A percentile compares a stretch with the other conserved stretches of the same genome.
Conservation (phyloP, 148 eudicot genomes). For the Beta vulgaris region DNA sequence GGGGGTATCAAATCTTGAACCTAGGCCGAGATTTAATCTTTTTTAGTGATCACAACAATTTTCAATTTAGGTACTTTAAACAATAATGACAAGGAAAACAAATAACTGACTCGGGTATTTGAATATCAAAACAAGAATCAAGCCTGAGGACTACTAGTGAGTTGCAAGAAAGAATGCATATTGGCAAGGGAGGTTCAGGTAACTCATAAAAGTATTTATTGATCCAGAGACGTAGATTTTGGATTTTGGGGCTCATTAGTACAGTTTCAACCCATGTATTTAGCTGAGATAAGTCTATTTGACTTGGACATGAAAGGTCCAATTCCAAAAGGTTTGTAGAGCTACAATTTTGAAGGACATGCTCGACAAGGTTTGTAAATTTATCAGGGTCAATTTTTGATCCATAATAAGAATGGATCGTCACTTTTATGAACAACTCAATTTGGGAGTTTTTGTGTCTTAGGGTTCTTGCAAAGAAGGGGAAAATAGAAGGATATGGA, state of each 20-base stretch:
- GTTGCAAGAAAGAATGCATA: not conserved
- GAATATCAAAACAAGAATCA: constrained; percentile 4
- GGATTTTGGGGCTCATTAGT: not conserved
- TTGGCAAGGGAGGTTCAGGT: constrained; percentile 5
- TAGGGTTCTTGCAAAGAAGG: too few relatives aligned
- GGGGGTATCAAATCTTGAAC: too few relatives aligned
- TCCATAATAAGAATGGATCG: too few relatives aligned
- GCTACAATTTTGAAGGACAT: constrained; percentile 14
- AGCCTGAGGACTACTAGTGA: constrained; percentile 10
- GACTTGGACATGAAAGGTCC: not conserved
- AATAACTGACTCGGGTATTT: not conserved
- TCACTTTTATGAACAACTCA: too few relatives aligned
- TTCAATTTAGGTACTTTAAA: too few relatives aligned
- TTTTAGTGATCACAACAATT: too few relatives aligned
- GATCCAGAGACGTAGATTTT: not conserved
- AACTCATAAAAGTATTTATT: not conserved
- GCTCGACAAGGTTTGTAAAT: constrained; percentile 10
- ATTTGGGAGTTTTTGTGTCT: too few relatives aligned
- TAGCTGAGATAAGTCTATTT: not conserved
- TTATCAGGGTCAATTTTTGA: not conserved
- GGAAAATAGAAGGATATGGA: too few relatives aligned
- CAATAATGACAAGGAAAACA: constrained; percentile 16
- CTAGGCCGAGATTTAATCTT: too few relatives aligned
- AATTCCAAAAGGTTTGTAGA: not conserved
- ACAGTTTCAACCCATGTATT: constrained; percentile 1